Percentiles rank a stretch among this genome's conserved stretches.
Conservation (phyloP, 345 rosid species). For the Populus tremula region DNA sequence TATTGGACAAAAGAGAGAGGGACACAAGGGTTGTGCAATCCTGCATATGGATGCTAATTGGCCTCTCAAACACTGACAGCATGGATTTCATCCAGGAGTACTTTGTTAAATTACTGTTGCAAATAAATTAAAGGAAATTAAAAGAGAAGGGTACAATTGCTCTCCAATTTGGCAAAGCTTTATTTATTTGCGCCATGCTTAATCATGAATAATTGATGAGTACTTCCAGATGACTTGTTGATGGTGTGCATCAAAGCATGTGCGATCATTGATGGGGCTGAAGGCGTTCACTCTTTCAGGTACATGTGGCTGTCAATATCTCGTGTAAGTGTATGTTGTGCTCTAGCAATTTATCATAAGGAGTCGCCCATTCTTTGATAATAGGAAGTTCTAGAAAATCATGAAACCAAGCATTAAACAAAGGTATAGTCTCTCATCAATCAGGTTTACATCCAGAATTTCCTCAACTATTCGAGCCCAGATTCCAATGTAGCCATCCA, state of each 20-base stretch:
- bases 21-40: background rate
- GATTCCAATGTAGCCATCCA: no score
- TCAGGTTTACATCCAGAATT: no score
- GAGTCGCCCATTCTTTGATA: constrained; percentile 28
- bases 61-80: background rate
- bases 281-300: background rate
- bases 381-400: constrained; percentile 22
- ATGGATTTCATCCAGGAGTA: background rate
- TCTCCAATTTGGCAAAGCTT: background rate
- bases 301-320: background rate
- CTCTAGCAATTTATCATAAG: constrained; percentile 28
- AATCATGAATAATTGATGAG: background rate
- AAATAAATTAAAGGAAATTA: background rate
- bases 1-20: background rate
- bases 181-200: background rate
- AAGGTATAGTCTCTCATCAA: constrained; percentile 8
- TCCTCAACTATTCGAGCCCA: no score
- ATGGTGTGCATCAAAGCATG: background rate
- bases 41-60: background rate
- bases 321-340: constrained; percentile 23
- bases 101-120: background rate
- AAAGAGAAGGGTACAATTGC: background rate
- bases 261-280: background rate
- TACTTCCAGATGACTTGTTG: background rate
- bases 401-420: constrained; percentile 22